phyloP scores from a whole-genome alignment of 2,329 filamentous ascomycete genomes.

The Talaromyces amestolkiae region DNA sequence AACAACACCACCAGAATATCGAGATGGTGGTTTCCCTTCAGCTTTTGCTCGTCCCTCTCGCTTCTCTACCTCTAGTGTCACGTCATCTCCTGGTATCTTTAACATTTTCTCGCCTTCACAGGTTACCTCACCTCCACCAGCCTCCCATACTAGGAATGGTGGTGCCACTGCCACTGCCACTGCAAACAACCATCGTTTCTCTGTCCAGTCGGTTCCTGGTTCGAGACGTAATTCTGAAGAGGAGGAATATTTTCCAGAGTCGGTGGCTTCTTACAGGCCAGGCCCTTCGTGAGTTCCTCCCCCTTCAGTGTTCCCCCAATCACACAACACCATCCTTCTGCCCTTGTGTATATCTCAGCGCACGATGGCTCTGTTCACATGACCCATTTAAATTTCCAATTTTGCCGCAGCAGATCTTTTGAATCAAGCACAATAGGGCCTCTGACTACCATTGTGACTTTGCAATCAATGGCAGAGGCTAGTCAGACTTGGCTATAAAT shows the following conservation, averaged over 20 bases:
- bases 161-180: constrained; percentile 46
- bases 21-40: constrained; percentile 74
- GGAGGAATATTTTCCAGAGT: constrained; percentile 71
- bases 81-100: constrained; percentile 73
- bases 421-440: not conserved
- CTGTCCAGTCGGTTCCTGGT: constrained; percentile 80
- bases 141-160: constrained; percentile 48
- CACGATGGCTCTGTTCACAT: constrained; percentile 7
- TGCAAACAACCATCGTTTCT: constrained; percentile 61
- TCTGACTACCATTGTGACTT: not conserved
- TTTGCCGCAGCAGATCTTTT: not conserved
- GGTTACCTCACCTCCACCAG: constrained; percentile 72
- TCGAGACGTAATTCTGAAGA: constrained; percentile 88
- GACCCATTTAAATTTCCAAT: not conserved
- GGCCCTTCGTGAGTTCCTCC: constrained; percentile 70
- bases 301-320: not conserved
- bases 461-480: not conserved
- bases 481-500: constrained; percentile 9
- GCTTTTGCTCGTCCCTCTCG: constrained; percentile 81
- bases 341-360: constrained; percentile 1
- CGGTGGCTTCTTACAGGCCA: constrained; percentile 62
- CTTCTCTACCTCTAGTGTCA: constrained; percentile 84
- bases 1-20: constrained; percentile 91
- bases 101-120: constrained; percentile 73
- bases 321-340: not conserved